phyloP scores from a whole-genome alignment of 345 rosid genomes.

The Clarkia xantiana region DNA sequence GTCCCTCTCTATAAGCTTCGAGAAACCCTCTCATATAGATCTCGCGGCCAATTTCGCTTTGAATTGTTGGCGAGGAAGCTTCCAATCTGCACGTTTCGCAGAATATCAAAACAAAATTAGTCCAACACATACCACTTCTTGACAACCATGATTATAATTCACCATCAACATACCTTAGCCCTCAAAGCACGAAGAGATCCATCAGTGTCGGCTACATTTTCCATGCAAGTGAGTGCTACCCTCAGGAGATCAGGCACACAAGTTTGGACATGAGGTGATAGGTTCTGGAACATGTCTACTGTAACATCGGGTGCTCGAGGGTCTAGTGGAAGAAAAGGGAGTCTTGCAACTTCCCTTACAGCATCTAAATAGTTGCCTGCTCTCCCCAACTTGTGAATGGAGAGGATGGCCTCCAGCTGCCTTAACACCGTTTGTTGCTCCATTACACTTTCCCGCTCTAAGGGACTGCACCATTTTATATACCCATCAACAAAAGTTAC shows the following conservation, averaged over 20 bases:
- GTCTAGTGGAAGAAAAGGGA: conserved; percentile 80
- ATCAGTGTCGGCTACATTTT: conserved; percentile 73
- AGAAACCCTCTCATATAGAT: conserved; percentile 68
- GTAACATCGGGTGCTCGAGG: conserved; percentile 58
- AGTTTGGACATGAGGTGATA: conserved; percentile 72
- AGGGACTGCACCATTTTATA: conserved; percentile 28
- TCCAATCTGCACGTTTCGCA: conserved; percentile 44
- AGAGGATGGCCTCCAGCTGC: conserved; percentile 88
- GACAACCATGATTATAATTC: too few relatives aligned
- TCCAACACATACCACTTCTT: too few relatives aligned
- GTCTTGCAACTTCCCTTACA: conserved; percentile 79
- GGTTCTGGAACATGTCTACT: conserved; percentile 38
- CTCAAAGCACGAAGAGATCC: conserved; percentile 86
- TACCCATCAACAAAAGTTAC: too few relatives aligned
- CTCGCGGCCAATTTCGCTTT: conserved; percentile 81
- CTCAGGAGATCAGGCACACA: conserved; percentile 83
- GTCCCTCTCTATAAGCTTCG: conserved; percentile 32
- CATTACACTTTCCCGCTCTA: conserved; percentile 63
- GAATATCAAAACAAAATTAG: too few relatives aligned
- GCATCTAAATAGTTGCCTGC: conserved; percentile 65
- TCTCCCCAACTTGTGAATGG: conserved; percentile 59
- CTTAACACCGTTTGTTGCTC: conserved; percentile 86
- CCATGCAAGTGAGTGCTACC: conserved; percentile 71
- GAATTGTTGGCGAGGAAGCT: conserved; percentile 76
- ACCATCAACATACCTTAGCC: conserved; percentile 49